Conservation (phyloP, 2,329 filamentous ascomycete species). For the Clarireedia hainanense region DNA sequence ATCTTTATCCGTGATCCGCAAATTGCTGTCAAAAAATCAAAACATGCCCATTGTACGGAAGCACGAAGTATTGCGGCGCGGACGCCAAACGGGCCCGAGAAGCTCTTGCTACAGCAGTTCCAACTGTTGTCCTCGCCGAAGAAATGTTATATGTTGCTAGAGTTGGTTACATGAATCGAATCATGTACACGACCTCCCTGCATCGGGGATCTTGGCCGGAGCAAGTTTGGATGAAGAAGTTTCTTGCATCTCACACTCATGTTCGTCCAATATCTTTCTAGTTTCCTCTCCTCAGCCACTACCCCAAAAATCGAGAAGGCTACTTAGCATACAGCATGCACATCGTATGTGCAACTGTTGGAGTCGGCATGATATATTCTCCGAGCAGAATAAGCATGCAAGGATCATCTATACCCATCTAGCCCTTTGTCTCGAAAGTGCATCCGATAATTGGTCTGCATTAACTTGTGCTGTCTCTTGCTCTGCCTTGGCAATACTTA, state of each 20-base stretch:
- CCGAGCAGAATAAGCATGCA: slow-evolving; percentile 3
- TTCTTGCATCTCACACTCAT: neutral
- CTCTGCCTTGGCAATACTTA: too few relatives aligned
- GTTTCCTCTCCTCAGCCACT: too few relatives aligned
- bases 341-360: neutral
- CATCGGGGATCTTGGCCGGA: neutral
- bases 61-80: too few relatives aligned
- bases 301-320: neutral
- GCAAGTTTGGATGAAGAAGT: neutral
- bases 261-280: too few relatives aligned
- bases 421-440: neutral
- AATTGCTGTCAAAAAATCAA: neutral
- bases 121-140: slow-evolving; percentile 4
- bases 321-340: neutral
- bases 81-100: too few relatives aligned
- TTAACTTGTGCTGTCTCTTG: neutral
- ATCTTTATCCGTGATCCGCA: neutral
- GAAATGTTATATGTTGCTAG: neutral
- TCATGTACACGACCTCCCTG: neutral
- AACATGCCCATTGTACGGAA: too few relatives aligned
- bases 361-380: neutral
- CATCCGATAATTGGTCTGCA: neutral
- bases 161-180: neutral
- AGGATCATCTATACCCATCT: too few relatives aligned
- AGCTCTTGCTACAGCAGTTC: neutral